These are phyloP conservation scores for Castanea sativa DNA, from an alignment of 306 rosid genomes.

Conservation along the genomic window DNA sequence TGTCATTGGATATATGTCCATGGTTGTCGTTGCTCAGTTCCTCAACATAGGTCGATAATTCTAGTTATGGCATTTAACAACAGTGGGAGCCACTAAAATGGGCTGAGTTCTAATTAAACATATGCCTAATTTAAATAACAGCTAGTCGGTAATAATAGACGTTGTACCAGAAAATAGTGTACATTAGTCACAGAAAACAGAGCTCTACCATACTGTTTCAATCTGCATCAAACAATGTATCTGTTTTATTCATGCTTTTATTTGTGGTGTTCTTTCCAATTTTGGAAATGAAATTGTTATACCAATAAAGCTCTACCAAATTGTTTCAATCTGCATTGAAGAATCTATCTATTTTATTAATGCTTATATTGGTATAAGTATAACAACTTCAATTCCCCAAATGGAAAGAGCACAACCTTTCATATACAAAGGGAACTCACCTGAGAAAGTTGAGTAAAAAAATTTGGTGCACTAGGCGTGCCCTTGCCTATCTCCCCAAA, in stretches of 20 bases:
- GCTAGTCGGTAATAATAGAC: too few species aligned
- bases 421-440: conserved; percentile 21
- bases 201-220: background rate
- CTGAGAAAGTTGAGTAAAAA: conserved; percentile 70
- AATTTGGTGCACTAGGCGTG: conserved; percentile 49
- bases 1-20: too few species aligned
- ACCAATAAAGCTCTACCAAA: too few species aligned
- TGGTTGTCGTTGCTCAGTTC: too few species aligned
- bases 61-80: too few species aligned
- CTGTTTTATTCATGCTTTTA: background rate
- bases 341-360: background rate
- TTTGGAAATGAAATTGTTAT: too few species aligned
- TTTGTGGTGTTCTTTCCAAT: background rate
- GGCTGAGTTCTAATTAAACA: background rate
- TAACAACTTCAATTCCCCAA: background rate
- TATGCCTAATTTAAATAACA: background rate
- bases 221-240: background rate
- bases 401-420: background rate
- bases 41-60: too few species aligned
- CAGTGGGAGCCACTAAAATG: too few species aligned
- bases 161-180: too few species aligned
- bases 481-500: conserved; percentile 74
- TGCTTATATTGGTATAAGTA: background rate
- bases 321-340: too few species aligned
- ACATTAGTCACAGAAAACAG: too few species aligned